Evolutionary conservation across 208 protist genomes (phyloP).

Genomic region (Wallacemonas rigidus): DNA sequence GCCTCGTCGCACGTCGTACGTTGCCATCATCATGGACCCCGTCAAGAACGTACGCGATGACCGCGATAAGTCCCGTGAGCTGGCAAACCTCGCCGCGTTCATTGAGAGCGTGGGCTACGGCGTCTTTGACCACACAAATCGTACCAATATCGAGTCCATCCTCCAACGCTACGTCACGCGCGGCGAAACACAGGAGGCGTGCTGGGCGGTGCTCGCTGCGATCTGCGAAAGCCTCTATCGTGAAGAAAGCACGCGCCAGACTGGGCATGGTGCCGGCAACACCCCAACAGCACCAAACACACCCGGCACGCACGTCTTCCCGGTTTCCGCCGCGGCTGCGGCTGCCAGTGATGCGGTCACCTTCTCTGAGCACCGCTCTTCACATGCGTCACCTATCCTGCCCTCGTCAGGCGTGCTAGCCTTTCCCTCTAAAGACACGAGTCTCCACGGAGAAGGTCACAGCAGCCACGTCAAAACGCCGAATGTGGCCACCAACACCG

Average conservation of each 20-base stretch:
- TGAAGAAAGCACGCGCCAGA: conserved; percentile 1
- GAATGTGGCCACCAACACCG: background rate
- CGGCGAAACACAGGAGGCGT: conserved; percentile 83
- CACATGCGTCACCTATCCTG: conserved; percentile 2
- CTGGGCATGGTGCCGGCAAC: background rate
- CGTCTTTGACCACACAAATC: conserved; percentile 79
- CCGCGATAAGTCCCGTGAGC: conserved; percentile 72
- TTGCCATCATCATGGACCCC: conserved; percentile 90
- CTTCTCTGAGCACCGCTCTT: background rate
- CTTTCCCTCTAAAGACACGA: background rate
- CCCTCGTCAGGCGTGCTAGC: background rate
- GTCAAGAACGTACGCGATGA: conserved; percentile 92
- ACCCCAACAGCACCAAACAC: conserved; percentile 10
- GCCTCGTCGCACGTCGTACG: conserved; percentile 73
- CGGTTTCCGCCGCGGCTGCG: conserved; percentile 20
- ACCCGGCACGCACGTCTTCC: conserved; percentile 19
- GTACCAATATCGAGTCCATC: conserved; percentile 88
- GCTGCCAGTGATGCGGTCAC: conserved; percentile 15
- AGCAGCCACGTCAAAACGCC: too few species aligned
- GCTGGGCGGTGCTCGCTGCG: conserved; percentile 85
- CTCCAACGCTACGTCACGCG: conserved; percentile 87
- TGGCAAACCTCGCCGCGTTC: conserved; percentile 83
- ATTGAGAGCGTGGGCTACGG: conserved; percentile 81
- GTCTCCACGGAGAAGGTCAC: too few species aligned
- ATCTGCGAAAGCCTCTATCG: conserved; percentile 47